Base-by-base conservation (phyloP, 2,329 filamentous ascomycete species). In the Colletotrichum sp. region DNA sequence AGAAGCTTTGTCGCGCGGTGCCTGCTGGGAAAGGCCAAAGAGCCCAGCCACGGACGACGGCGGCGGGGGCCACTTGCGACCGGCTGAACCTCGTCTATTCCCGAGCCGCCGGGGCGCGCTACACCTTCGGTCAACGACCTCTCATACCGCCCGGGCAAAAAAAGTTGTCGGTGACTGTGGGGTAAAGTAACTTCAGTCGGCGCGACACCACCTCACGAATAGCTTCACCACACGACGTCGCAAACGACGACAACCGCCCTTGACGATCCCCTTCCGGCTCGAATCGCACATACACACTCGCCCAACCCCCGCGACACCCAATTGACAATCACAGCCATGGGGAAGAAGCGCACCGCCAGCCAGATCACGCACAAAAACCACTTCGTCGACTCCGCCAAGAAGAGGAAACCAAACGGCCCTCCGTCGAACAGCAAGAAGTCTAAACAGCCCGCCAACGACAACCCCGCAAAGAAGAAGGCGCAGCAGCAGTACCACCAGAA, bases 321-420 rank as follows among this genome's bases (percentile, higher is more conserved):
- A 52, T 24, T 24, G 43, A 18, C 48, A 32, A 63, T 15, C 30
- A 60, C 16, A 67, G 52, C n/a, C 61, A 87, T 86, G 85, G 82
- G 79, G 69, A 87, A 85, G 77, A 88, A 87, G 80, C 86, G 86
- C 78, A 89, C 43, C n/a, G 43, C 43, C n/a, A 52, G 43, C n/a
- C 43, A 88, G 83, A 76, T 64, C 63, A 72, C 61, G 21, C 77
- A 74, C 72, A 71, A 66, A 67, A 74, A 43, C 71, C 75, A 71
- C 69, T 71, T 76, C 67, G 72, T 72, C 48, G 75, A 72, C 68
- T 38, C 75, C 24, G 64, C 55, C 24, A 74, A 68, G 74, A 76
- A 77, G 63, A 74, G 67, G 77, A 76, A 71, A 57, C 77, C 61
- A 36, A 70, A 55, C 18, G 66, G 43, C 21, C 75, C 71, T 30